A percentile compares a stretch with the other conserved stretches of the same genome.
These are phyloP conservation scores for Penicillium sp. DNA, from an alignment of 2,329 filamentous ascomycete genomes.

Conservation along the genomic window DNA sequence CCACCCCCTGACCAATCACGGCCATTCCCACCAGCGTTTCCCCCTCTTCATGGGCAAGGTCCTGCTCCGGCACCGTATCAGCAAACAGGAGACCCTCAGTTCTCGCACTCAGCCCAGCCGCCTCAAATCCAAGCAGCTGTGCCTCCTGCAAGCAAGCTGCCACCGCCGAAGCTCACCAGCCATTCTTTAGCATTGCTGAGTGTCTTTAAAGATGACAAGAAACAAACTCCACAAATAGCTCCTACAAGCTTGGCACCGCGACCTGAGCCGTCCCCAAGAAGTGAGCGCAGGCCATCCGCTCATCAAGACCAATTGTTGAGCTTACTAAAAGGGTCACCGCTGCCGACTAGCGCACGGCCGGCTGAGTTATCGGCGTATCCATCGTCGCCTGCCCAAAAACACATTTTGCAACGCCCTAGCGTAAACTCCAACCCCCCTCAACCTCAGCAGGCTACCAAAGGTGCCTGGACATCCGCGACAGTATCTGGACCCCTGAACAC, in stretches of 20 bases:
- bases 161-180: conserved; percentile 61
- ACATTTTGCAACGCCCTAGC: conserved; percentile 40
- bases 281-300: conserved; percentile 34
- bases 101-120: conserved; percentile 43
- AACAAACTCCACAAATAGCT: conserved; percentile 32
- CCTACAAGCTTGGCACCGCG: conserved; percentile 26
- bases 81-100: conserved; percentile 51
- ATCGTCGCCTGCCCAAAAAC: conserved; percentile 39
- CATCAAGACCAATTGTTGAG: conserved; percentile 45
- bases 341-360: conserved; percentile 36
- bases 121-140: conserved; percentile 48
- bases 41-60: conserved; percentile 21
- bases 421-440: conserved; percentile 21
- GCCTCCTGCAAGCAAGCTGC: conserved; percentile 62
- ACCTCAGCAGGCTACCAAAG: conserved; percentile 18
- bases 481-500: conserved; percentile 47
- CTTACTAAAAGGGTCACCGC: conserved; percentile 36
- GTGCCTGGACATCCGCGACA: conserved; percentile 42
- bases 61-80: conserved; percentile 51
- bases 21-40: conserved; percentile 24
- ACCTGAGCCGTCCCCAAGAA: conserved; percentile 17
- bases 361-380: conserved; percentile 53
- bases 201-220: conserved; percentile 56
- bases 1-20: conserved; percentile 30
- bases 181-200: conserved; percentile 64